A percentile compares a stretch with the other conserved stretches of the same genome.
phyloP scores from a whole-genome alignment of 2,329 filamentous ascomycete genomes.

The Lasiodiplodia sp. region DNA sequence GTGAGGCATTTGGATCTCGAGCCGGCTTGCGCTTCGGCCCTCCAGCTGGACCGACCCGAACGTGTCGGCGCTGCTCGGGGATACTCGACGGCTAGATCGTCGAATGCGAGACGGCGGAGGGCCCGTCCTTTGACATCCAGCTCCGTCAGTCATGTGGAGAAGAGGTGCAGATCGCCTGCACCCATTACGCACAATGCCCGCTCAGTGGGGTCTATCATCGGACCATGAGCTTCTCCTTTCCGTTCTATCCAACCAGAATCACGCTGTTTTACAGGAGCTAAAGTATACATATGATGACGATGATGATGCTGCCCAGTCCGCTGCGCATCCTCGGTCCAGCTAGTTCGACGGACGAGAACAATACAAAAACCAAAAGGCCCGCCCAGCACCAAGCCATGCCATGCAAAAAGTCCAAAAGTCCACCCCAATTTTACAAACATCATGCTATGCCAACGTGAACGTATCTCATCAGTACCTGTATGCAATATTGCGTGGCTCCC shows the following conservation, averaged over 20 bases:
- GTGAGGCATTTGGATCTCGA: constrained; percentile 18
- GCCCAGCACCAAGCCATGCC: constrained; percentile 12
- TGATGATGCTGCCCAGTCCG: background rate
- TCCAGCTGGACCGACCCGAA: constrained; percentile 14
- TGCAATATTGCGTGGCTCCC: constrained; percentile 43
- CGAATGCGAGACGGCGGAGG: constrained; percentile 12
- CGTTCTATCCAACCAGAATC: constrained; percentile 19
- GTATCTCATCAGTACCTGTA: constrained; percentile 42
- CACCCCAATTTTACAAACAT: constrained; percentile 1
- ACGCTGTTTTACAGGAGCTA: constrained; percentile 14
- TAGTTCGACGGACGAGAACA: background rate
- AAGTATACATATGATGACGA: constrained; percentile 3
- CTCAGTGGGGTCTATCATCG: constrained; percentile 13
- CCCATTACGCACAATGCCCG: constrained; percentile 22
- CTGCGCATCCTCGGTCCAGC: background rate
- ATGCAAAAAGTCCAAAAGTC: constrained; percentile 7
- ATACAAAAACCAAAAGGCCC: background rate
- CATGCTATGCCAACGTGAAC: constrained; percentile 11
- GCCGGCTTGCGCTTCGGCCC: constrained; percentile 19
- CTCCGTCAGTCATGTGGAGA: constrained; percentile 25
- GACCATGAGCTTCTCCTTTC: constrained; percentile 10
- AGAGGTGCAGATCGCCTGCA: constrained; percentile 20
- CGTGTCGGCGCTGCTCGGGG: constrained; percentile 17
- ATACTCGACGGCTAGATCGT: constrained; percentile 22
- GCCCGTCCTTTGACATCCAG: constrained; percentile 20